phyloP scores from a whole-genome alignment of 169 alveolate genomes.

The Plasmodium billcollinsi region DNA sequence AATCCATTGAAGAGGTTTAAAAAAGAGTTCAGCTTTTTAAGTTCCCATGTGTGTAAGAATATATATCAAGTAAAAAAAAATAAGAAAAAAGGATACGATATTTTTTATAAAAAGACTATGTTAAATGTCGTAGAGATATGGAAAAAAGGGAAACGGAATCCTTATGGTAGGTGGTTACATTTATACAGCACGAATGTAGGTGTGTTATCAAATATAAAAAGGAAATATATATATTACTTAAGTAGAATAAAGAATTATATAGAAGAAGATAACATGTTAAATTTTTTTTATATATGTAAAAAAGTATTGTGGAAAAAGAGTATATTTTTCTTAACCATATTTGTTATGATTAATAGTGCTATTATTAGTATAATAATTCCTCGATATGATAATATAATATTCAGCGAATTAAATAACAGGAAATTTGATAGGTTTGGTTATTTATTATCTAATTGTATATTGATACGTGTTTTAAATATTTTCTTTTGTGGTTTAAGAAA shows the following conservation, averaged over 20 bases:
- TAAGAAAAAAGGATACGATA: too few relatives aligned
- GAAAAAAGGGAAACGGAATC: too few relatives aligned
- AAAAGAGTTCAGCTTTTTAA: too few relatives aligned
- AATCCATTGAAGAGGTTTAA: too few relatives aligned
- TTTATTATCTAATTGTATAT: slow-evolving; percentile 18
- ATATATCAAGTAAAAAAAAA: too few relatives aligned
- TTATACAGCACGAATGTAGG: too few relatives aligned
- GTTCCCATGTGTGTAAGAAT: too few relatives aligned
- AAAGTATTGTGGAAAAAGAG: slow-evolving; percentile 30
- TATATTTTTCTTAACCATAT: slow-evolving; percentile 19
- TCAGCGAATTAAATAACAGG: slow-evolving; percentile 22
- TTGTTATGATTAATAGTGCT: slow-evolving; percentile 44
- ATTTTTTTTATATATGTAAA: slow-evolving; percentile 57
- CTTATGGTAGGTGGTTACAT: too few relatives aligned
- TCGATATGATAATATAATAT: slow-evolving; percentile 29
- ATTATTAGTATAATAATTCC: slow-evolving; percentile 53
- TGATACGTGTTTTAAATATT: slow-evolving; percentile 21
- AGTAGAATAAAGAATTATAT: not conserved
- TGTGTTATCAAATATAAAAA: not conserved
- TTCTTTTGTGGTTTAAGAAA: slow-evolving; percentile 24
- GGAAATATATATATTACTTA: not conserved
- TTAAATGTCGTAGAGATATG: too few relatives aligned
- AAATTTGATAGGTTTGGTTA: slow-evolving; percentile 10
- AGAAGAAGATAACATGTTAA: slow-evolving; percentile 29
- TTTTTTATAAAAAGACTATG: too few relatives aligned